Evolutionary conservation across 2,329 filamentous ascomycete species (phyloP), one percentile per base, ranked within the genome.

Genomic region (Emericellopsis cladophorae): DNA sequence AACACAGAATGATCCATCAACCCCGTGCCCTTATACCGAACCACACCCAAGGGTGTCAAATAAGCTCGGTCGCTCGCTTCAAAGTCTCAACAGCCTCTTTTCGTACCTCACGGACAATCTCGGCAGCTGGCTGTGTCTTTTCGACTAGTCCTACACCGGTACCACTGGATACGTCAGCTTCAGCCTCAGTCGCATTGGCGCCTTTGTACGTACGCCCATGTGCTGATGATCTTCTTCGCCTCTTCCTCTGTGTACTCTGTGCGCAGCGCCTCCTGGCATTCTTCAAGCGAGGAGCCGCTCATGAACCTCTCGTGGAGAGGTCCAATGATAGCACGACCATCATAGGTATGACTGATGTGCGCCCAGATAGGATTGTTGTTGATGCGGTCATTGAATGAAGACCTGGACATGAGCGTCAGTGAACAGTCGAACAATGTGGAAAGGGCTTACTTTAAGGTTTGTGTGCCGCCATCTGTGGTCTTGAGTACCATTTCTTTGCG

Each of bases 91-190:
- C 59, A 4, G 65, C 59, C 11, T 54, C 58, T 37, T 62, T 55
- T 15, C 62, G 55, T 9, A 61, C 54, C 41, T 67, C 56, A n/a
- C 48, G 52, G 4, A 69, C 64, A 45, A 70, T 66, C 15, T 67
- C 61, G 0, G 55, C 63, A 2, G 65, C 60, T 8, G 64, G 58
- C 15, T 60, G 55, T 5, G 48, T 49, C 22, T 62, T 56, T n/a
- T 53, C 63, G n/a, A 70, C 58, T 22, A 70, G 48, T 3, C 67
- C 67, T 15, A 70, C 60, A 0, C 56, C 66, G 5, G 66, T 63
- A 34, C 67, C 67, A 7, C 60, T 63, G 31, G 9, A 12, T 7
- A 29, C 12, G 26, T 40, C 29, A 40, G 34, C 34, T 37, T 23
- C 33, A 9, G 26, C 4, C 26, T 7, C 26, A 12, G 12, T 12